phyloP scores from a whole-genome alignment of 495 filamentous ascomycete genomes.

The Bryoglossum gracile region DNA sequence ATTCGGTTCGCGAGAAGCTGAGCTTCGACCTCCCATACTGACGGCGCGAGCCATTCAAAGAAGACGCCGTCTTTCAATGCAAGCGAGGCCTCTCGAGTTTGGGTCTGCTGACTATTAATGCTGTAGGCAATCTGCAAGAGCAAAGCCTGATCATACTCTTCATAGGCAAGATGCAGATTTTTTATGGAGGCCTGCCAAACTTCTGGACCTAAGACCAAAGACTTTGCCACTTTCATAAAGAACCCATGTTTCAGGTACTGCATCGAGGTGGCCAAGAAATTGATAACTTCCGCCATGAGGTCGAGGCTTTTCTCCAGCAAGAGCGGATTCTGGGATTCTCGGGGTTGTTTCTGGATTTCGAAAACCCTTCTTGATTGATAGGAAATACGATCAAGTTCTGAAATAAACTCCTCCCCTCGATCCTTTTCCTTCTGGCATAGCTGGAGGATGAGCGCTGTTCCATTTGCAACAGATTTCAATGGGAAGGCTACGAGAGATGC shows the following conservation, averaged over 20 bases:
- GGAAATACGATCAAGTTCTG: slow-evolving; percentile 4
- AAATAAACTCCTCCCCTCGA: slow-evolving; percentile 8
- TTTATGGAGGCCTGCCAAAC: neutral
- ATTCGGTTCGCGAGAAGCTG: neutral
- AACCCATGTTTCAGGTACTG: slow-evolving; percentile 6
- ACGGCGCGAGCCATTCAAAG: slow-evolving; percentile 7
- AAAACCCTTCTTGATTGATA: slow-evolving; percentile 4
- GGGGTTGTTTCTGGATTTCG: slow-evolving; percentile 7
- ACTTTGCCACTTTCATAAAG: slow-evolving; percentile 4
- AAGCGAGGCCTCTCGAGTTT: neutral
- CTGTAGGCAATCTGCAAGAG: slow-evolving; percentile 6
- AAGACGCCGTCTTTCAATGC: neutral
- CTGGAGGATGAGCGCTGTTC: neutral
- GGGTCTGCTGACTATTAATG: neutral
- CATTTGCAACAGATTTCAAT: neutral
- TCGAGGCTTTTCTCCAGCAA: slow-evolving; percentile 8
- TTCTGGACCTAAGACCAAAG: slow-evolving; percentile 5
- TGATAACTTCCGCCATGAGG: slow-evolving; percentile 10
- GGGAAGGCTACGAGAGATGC: neutral
- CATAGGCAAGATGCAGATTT: neutral
- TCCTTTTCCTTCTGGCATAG: neutral
- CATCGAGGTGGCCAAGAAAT: slow-evolving; percentile 1
- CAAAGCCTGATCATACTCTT: slow-evolving; percentile 12
- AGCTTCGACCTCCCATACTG: slow-evolving; percentile 2
- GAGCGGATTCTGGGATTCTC: neutral